These are phyloP conservation scores for Mollisiaceae sp. DNA, from an alignment of 2,329 filamentous ascomycete species.

Conservation along the genomic window DNA sequence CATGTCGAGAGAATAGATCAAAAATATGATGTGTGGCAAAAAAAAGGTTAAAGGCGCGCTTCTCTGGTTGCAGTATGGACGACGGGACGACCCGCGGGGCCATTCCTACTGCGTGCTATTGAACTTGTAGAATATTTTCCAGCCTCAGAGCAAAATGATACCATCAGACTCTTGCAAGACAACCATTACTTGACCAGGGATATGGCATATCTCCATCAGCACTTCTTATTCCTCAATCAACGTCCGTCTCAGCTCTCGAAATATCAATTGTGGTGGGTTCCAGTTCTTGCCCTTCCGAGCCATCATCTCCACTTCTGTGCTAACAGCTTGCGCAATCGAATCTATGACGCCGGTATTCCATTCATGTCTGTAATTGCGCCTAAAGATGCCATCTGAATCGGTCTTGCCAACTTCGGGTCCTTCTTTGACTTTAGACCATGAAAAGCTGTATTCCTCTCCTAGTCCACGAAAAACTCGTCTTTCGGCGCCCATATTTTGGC, in stretches of 20 bases:
- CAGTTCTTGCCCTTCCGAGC: background rate
- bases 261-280: slow-evolving; percentile 2
- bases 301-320: background rate
- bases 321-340: background rate
- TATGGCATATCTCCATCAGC: background rate
- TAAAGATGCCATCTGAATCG: background rate
- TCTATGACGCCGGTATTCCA: background rate
- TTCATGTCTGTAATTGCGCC: background rate
- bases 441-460: background rate
- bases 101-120: no score
- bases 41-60: background rate
- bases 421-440: background rate
- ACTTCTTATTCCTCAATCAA: background rate
- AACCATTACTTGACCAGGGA: background rate
- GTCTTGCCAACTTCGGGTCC: background rate
- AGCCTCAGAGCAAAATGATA: background rate
- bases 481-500: background rate
- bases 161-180: background rate
- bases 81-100: background rate
- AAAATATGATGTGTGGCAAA: background rate
- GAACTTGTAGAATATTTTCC: no score
- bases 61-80: background rate
- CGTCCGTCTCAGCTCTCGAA: slow-evolving; percentile 2
- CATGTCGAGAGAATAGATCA: background rate
- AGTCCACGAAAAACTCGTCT: background rate